These are phyloP conservation scores for Pythium scleroteichum DNA, from an alignment of 352 stramenopile species.

Conservation along the genomic window DNA sequence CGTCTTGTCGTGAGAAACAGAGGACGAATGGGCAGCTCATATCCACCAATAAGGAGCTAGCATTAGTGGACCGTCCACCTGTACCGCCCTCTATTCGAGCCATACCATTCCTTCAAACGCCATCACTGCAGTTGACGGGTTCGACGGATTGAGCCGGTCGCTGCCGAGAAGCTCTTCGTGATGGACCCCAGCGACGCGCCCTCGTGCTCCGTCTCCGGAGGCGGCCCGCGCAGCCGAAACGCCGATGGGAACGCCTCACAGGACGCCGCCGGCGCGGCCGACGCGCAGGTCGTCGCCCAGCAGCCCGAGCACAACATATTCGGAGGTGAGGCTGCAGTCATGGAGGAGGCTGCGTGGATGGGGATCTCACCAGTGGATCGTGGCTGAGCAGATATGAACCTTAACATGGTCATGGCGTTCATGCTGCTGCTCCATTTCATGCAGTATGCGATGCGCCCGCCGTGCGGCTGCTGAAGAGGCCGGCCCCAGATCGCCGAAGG, in stretches of 20 bases:
- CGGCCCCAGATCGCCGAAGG: too few species aligned
- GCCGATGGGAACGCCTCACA: slow-evolving; percentile 21
- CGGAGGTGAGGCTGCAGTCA: slow-evolving; percentile 47
- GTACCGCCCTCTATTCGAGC: slow-evolving; percentile 18
- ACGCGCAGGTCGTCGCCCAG: slow-evolving; percentile 23
- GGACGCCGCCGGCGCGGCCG: slow-evolving; percentile 17
- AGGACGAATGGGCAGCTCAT: neutral
- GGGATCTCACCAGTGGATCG: neutral
- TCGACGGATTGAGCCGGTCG: slow-evolving; percentile 14
- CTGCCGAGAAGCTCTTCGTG: slow-evolving; percentile 3
- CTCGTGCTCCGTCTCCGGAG: slow-evolving; percentile 40
- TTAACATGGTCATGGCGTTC: slow-evolving; percentile 86
- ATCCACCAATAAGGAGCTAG: slow-evolving; percentile 22
- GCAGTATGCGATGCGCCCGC: slow-evolving; percentile 85
- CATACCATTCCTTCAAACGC: slow-evolving; percentile 24
- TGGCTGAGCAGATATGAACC: slow-evolving; percentile 59
- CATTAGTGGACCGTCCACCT: slow-evolving; percentile 11
- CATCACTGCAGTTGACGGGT: slow-evolving; percentile 13
- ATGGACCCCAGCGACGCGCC: slow-evolving; percentile 31
- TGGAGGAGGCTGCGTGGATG: neutral
- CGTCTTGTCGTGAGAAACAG: neutral
- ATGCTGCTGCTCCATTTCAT: slow-evolving; percentile 86
- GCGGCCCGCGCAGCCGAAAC: slow-evolving; percentile 27
- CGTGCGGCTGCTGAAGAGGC: slow-evolving; percentile 72
- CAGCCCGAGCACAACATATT: slow-evolving; percentile 81